Evolutionary conservation across 108 stramenopile genomes (phyloP), one percentile per base, ranked within the genome.

Genomic region (Fistulifera solaris): DNA sequence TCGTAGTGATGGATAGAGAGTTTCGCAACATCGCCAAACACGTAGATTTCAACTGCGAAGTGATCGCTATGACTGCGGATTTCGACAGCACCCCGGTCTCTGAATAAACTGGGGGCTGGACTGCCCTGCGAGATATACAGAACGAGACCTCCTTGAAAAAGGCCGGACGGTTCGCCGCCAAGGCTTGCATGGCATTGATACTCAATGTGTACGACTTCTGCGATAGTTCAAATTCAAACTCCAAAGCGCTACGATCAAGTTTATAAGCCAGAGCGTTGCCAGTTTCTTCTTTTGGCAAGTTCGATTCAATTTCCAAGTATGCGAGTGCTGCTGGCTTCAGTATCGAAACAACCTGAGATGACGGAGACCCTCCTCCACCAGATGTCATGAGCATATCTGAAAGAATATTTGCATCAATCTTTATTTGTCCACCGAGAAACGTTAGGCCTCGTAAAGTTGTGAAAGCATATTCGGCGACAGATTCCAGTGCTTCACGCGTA

Each of bases 391-490:
- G 25, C 59, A 78, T 71, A 63, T 77, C 86, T 12, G 75, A 66
- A 26, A 87, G 53, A 40, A 92, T 49, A 58, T 73, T 78, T 6
- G 48, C 63, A 65, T 92, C 89, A 55, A 92, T 83, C 48, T 79
- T 83, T 15, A 76, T 80, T 50, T 92, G 89, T 22, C 89, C 89
- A 21, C 89, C 89, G 52, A 92, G 42, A n/a, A 80, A 43, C 5
- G 76, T 62, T 27, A 89, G 67, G 23, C 87, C 92, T 35, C 92
- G 73, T 11, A 94, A 46, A 3, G 81, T 77, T 1, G 83, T 67
- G 70, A 94, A 94, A 51, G 85, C 83, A 61, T 89, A 85, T 21
- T 89, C 86, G 7, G 85, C 81, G 59, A 94, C 87, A 17, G 84
- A 83, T 61, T 85, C 85, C 44, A 94, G 63, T 19, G 75, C 68